Conservation (phyloP, 2,329 filamentous ascomycete species). For the Blumeria hordei region DNA sequence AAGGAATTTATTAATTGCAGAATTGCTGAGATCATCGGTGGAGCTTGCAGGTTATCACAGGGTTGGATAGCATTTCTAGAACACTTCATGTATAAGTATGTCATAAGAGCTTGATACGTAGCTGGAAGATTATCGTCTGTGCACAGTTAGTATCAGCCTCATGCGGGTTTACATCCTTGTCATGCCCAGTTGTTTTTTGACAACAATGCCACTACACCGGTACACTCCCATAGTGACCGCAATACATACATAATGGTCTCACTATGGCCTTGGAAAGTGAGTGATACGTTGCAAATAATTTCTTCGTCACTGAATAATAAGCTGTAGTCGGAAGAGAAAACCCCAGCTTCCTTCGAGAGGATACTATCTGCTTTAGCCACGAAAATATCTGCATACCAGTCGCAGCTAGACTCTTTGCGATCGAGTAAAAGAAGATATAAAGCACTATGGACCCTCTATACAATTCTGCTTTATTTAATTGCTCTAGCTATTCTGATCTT, state of each 20-base stretch:
- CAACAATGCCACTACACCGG: too few species aligned
- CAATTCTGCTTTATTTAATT: slow-evolving; percentile 72
- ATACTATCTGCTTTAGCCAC: slow-evolving; percentile 55
- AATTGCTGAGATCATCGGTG: too few species aligned
- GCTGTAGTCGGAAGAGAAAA: slow-evolving; percentile 47
- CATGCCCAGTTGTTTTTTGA: too few species aligned
- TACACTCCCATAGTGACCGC: too few species aligned
- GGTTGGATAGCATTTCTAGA: too few species aligned
- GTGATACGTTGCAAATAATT: slow-evolving; percentile 10
- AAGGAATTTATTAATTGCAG: too few species aligned
- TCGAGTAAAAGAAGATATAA: slow-evolving; percentile 53
- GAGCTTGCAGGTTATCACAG: too few species aligned
- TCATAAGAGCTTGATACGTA: too few species aligned
- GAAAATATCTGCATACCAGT: slow-evolving; percentile 56
- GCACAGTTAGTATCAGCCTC: too few species aligned
- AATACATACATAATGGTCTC: slow-evolving; percentile 38
- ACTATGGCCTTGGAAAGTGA: slow-evolving; percentile 66
- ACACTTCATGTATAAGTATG: too few species aligned
- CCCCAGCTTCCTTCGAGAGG: slow-evolving; percentile 83
- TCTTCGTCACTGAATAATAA: slow-evolving; percentile 3
- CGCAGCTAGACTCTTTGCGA: slow-evolving; percentile 48
- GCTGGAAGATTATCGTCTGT: too few species aligned
- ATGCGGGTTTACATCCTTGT: too few species aligned
- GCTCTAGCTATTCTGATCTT: slow-evolving; percentile 61
- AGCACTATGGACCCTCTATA: slow-evolving; percentile 74